Base-by-base conservation (phyloP, 768 basidiomycete genomes). In the Terana coerulea region DNA sequence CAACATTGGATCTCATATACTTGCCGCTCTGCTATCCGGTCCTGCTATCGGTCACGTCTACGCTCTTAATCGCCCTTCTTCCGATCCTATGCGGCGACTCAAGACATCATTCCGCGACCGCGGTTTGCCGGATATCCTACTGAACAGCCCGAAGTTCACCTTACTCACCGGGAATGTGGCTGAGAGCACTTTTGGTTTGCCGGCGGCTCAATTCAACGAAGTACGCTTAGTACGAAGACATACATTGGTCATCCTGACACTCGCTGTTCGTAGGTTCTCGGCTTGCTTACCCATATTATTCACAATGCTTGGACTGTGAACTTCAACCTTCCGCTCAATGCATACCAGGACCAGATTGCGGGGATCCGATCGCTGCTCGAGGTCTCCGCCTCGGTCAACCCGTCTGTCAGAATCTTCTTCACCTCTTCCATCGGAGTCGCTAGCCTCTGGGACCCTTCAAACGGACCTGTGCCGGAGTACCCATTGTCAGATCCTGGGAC, bases 241-340 rank as follows among this genome's bases (percentile, higher is more conserved):
- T 11, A 3, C 24, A 41, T 15, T 1, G 3, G 7, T 34, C 24
- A 8, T 3, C n/a, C 14, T 9, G 15, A 36, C n/a, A 9, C 42
- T 10, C 41, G 14, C 21, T 48, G 56, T 64, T 1, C 66, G 72
- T 54, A 69, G 67, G 26, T 51, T 5, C 26, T 31, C 5, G n/a
- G 6, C 30, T 39, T 50, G 41, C 34, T 50, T 40, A 51, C 31
- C 5, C 41, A 0, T 75, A 75, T 59, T 73, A 71, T 67, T 72
- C 2, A 43, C 41, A 26, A 46, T 57, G 73, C 72, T 14, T 75
- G 73, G 73, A 64, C 55, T 10, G 67, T 73, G 6, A 65, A 75
- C 49, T 75, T 75, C 61, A 67, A 66, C 43, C 49, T 61, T 4
- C 39, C 65, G 8, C 54, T 73, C n/a, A 12, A 47, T 17, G 59